Evolutionary conservation across 352 stramenopile genomes (phyloP), one percentile per base, ranked within the genome.

Genomic region (Heterotrichella gracilis): DNA sequence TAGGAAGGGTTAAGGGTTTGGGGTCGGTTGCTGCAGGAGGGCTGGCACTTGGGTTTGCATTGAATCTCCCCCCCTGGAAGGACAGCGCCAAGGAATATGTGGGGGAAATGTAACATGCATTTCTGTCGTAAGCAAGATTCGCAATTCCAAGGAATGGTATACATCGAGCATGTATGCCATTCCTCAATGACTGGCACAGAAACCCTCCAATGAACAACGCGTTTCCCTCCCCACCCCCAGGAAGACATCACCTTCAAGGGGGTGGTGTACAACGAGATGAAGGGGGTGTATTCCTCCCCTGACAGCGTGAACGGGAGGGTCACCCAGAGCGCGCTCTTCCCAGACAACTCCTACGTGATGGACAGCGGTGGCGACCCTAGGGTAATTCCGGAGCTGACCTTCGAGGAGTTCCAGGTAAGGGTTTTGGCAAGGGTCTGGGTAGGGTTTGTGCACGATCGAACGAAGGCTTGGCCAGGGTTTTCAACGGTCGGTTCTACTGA

Each of bases 251-350:
- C 75, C 4, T 88, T 84, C 77, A 89, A 86, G 71, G 90, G 90
- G 53, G 89, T 98, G n/a, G 90, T 98, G n/a, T 94, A 93, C 75
- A 97, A 97, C 74, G 91, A 98, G 79, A 98, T 98, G 92, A 98
- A 98, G 76, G 90, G 92, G 63, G 87, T 95, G 1, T 88, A 96
- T 71, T 95, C 85, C 13, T 88, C 86, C 70, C 86, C 86, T 66
- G 87, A 94, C 76, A 92, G 86, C 32, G 76, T 94, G 14, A 83
- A 95, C 63, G 81, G 79, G 24, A 85, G 85, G 25, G 84, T 82
- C 67, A 77, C 89, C 42, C 87, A 96, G 76, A 78, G 86, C 70
- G 81, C 80, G 40, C 78, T 96, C 24, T 90, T 96, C 73, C 82
- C 82, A 3, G 80, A 85, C 75, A 90, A 76, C 78, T 85, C 74